Base-by-base conservation (phyloP, 2,329 filamentous ascomycete species). In the Chrysoporthe deuterocubensis region DNA sequence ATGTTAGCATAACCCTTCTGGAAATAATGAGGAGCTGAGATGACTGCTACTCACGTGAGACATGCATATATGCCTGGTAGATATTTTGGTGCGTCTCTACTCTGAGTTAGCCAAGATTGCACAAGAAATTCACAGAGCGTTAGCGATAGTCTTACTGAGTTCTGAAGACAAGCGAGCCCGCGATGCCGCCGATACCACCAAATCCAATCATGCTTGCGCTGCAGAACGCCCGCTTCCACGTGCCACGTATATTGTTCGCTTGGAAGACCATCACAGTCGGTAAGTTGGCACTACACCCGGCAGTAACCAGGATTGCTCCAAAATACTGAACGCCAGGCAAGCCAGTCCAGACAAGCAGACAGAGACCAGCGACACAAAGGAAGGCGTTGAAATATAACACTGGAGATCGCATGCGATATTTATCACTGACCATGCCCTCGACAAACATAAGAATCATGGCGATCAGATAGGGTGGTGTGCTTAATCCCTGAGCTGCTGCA, bases 161-260 rank as follows among this genome's bases (percentile, higher is more conserved):
- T 21, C 84, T 69, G 80, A 95, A 96, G 13, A 95, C 89, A 66
- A 93, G 81, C 72, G 87, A 88, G 37, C 92, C 92, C 0, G 87
- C 87, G 71, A 96, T 96, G 48, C 93, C 92, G 50, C 93, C 93
- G 37, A 96, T 81, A 2, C 91, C 92, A 11, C 92, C 92, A 62
- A 92, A 88, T 1, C 90, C 91, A 3, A 96, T 90, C 2, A 95
- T 84, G 0, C 89, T 90, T 2, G 92, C 91, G 69, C 88, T 92
- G 76, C 88, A 90, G 72, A 96, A 89, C 0, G 92, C 92, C 59
- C 93, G 88, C 81, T 94, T 96, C 92, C 92, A 96, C 80, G 96
- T 92, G 0, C 92, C 93, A 65, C 92, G 89, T 74, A 96, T 90
- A 78, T 96, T 96, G 80, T 95, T 96, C 54, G 92, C 91, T 80